These are phyloP conservation scores for Lycium ferocissimum DNA, from an alignment of 257 asterid genomes.

Conservation along the genomic window DNA sequence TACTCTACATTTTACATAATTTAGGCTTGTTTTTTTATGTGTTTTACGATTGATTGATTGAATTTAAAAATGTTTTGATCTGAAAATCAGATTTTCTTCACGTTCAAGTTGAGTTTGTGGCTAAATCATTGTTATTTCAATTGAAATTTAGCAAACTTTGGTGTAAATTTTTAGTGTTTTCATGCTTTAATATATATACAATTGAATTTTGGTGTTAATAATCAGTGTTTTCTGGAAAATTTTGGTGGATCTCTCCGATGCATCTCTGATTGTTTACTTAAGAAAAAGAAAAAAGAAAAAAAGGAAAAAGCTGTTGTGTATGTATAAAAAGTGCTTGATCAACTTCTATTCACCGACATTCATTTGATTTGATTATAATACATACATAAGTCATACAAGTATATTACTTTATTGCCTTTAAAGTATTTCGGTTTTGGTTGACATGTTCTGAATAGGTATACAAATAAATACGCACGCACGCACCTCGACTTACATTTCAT, in stretches of 20 bases:
- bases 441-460: not conserved
- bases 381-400: not conserved
- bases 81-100: not conserved
- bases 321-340: slow-evolving; percentile 1
- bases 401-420: not conserved
- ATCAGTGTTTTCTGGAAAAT: not conserved
- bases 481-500: not conserved
- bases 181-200: not conserved
- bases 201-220: not conserved
- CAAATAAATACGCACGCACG: not conserved
- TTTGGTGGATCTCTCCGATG: not conserved
- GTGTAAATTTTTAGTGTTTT: not conserved
- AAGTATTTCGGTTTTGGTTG: slow-evolving; percentile 1
- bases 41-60: not conserved
- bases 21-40: slow-evolving; percentile 11
- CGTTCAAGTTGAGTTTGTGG: not conserved
- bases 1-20: not conserved
- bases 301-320: not conserved
- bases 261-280: not conserved
- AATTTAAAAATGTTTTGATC: not conserved
- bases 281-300: not conserved
- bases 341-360: not conserved
- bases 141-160: not conserved
- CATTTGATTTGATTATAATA: not conserved
- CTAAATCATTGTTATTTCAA: not conserved